These are phyloP conservation scores for Phytophthora niederhauseri DNA, from an alignment of 352 stramenopile genomes.

Conservation along the genomic window DNA sequence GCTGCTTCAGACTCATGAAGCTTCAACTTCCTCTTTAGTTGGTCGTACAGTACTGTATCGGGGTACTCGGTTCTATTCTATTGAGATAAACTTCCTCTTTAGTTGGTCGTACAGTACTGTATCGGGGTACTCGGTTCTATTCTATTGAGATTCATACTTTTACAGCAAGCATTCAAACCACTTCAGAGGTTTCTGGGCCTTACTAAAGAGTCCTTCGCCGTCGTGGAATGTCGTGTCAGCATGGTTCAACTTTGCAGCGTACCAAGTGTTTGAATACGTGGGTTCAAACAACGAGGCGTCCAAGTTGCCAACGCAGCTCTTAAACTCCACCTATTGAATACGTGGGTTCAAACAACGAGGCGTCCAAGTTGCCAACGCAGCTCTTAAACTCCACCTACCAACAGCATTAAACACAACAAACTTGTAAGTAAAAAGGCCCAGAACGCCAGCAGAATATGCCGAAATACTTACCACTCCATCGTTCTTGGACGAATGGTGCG, in stretches of 20 bases:
- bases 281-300: slow-evolving; percentile 34
- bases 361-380: slow-evolving; percentile 39
- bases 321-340: slow-evolving; percentile 56
- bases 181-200: slow-evolving; percentile 49
- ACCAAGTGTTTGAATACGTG: slow-evolving; percentile 40
- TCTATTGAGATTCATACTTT: background rate
- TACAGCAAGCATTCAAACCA: slow-evolving; percentile 57
- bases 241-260: slow-evolving; percentile 52
- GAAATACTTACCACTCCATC: slow-evolving; percentile 43
- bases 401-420: background rate
- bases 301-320: slow-evolving; percentile 48
- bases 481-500: slow-evolving; percentile 47
- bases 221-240: slow-evolving; percentile 50
- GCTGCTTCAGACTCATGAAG: background rate
- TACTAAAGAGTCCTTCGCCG: slow-evolving; percentile 44
- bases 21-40: background rate
- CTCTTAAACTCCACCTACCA: slow-evolving; percentile 54
- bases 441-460: background rate
- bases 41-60: background rate
- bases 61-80: no score
- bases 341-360: slow-evolving; percentile 33
- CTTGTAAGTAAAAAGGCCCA: background rate
- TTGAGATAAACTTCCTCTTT: no score
- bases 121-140: no score
- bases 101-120: background rate